Evolutionary conservation across 192 early-diverging fungal genomes (phyloP).

Genomic region (Coemansia sp.): DNA sequence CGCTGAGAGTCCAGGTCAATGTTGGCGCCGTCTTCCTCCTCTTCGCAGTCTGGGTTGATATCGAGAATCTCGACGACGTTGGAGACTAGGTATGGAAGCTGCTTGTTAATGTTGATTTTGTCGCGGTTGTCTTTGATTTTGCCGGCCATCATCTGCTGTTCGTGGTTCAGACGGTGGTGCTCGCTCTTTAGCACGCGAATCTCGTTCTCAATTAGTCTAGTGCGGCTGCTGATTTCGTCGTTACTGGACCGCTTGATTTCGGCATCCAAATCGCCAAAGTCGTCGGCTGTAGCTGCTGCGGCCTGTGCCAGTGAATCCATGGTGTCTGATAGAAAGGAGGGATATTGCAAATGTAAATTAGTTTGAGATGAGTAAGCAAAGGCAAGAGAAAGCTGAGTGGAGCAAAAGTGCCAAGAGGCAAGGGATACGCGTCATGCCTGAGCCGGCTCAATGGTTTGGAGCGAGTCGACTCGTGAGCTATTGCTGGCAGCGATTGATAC

Average conservation of each 20-base stretch:
- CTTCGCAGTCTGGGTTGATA: constrained; percentile 84
- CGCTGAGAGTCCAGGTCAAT: constrained; percentile 89
- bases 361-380: background rate
- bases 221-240: constrained; percentile 90
- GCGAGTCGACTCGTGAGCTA: background rate
- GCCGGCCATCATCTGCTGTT: constrained; percentile 82
- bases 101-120: constrained; percentile 97
- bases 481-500: background rate
- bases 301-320: constrained; percentile 53
- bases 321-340: background rate
- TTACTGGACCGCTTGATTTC: constrained; percentile 87
- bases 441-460: constrained; percentile 4
- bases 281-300: constrained; percentile 41
- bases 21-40: constrained; percentile 93
- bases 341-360: background rate
- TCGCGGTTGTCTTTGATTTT: constrained; percentile 97
- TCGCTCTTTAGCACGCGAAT: constrained; percentile 96
- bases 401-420: background rate
- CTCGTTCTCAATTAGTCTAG: constrained; percentile 93
- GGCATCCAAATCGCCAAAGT: constrained; percentile 75
- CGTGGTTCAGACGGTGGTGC: constrained; percentile 82
- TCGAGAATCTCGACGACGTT: constrained; percentile 97
- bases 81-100: constrained; percentile 93
- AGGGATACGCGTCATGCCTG: constrained; percentile 11
- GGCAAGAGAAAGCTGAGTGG: background rate